Evolutionary conservation across 352 stramenopile species (phyloP), one percentile per base, ranked within the genome.

Genomic region (Phytophthora megakarya): DNA sequence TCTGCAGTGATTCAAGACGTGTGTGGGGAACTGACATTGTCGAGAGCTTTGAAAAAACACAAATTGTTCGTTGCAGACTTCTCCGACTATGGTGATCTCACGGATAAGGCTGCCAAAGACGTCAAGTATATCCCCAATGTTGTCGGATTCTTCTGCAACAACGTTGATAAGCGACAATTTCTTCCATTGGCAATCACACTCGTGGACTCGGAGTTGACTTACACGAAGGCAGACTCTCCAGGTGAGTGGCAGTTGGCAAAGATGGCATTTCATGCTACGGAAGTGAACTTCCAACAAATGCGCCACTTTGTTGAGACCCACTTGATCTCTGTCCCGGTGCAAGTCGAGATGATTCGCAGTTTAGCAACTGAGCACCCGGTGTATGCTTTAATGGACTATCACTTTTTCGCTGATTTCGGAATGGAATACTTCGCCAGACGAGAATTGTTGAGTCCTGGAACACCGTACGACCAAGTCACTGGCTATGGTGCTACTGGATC

Each of bases 111-210:
- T 6, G 37, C 32, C 1, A 67, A 60, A 9, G 40, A 69, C 13
- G 26, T 33, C 51, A 80, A 80, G 61, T 77, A 80, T 38, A 52
- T 70, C 3, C 68, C 72, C 0, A 65, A 48, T 9, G 52, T 67
- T n/a, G 40, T 73, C 22, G 72, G 68, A 0, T 80, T 73, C 54
- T 80, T 80, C 48, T 80, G 72, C 49, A 47, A 72, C 39, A 73
- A 74, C 48, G 16, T 49, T 1, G 43, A 61, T 16, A 63, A 48
- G 13, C 35, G 35, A 3, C 23, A 61, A 40, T 43, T 80, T 15
- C 49, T 80, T 12, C 72, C 72, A 11, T 28, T 80, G 13, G 72
- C 65, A 12, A 78, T 80, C 54, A 58, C 61, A n/a, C 37, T 74
- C 5, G 46, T 72, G 11, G 51, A 75, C 10, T 58, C 61, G 0